Evolutionary conservation across 2,329 filamentous ascomycete genomes (phyloP), one percentile per base, ranked within the genome.

Genomic region (Diatrype stigma): DNA sequence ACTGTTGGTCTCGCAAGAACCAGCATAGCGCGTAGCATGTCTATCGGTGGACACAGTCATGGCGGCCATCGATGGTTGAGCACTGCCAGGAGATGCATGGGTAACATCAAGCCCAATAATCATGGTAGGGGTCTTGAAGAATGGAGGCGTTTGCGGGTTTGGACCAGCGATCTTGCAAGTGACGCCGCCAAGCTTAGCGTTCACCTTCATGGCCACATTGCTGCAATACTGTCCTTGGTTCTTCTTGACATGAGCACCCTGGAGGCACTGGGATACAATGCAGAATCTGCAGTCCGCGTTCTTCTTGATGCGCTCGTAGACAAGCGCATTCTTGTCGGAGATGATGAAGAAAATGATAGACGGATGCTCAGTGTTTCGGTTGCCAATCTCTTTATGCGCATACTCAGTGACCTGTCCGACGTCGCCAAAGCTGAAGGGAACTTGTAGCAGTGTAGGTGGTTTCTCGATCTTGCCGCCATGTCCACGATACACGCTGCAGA

Each of bases 121-220:
- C 79, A 96, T 87, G 0, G 90, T 94, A 0, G 84, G 79, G 0
- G 63, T 65, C 1, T 65, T 63, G 59, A 78, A 80, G 54, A 74
- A 76, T 2, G 62, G 59, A 17, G 66, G 62, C 46, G 45, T 68
- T 63, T 46, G 68, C 63, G 21, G 70, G 42, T 12, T 70, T 62
- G 61, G 69, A 47, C 56, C 65, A 35, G 63, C 54, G 8, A 73
- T 65, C 42, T 67, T 75, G 48, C 73, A 85, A 1, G 90, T 96
- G 0, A 82, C 80, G 6, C 94, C 94, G 14, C 94, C 94, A 2
- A 99, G 80, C 74, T 99, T 99, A 3, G 90, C 88, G 61, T 99
- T 97, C 58, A 99, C 84, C 74, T 99, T 99, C 90, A 99, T 94
- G 56, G 85, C 81, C 0, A 99, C 90, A 55, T 99, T 99, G 1